Conservation (phyloP, 2,329 filamentous ascomycete genomes). For the Dactylellina drechsleri region DNA sequence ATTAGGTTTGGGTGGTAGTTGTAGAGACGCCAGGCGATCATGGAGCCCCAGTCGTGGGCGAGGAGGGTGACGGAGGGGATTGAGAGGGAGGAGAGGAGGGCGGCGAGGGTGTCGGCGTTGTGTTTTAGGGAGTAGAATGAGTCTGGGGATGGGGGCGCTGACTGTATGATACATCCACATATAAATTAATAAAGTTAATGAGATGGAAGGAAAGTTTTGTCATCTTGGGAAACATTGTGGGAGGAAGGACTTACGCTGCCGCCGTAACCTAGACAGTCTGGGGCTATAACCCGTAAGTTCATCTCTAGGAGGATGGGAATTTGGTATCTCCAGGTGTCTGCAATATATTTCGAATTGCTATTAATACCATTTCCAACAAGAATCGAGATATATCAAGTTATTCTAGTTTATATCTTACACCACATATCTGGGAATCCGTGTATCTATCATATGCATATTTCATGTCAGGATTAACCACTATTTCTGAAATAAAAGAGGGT, state of each 20-base stretch:
- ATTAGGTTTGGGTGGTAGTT: slow-evolving; percentile 79
- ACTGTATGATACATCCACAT: slow-evolving; percentile 52
- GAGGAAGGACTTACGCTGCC: slow-evolving; percentile 67
- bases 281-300: slow-evolving; percentile 80
- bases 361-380: slow-evolving; percentile 1
- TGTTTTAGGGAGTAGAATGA: slow-evolving; percentile 76
- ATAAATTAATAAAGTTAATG: slow-evolving; percentile 22
- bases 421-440: slow-evolving; percentile 59
- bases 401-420: slow-evolving; percentile 48
- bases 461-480: not conserved
- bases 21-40: slow-evolving; percentile 77
- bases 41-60: slow-evolving; percentile 90
- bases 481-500: too few relatives aligned
- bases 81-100: slow-evolving; percentile 71
- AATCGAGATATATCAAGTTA: too few relatives aligned
- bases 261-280: slow-evolving; percentile 88
- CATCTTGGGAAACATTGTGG: not conserved
- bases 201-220: not conserved
- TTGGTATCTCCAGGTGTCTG: slow-evolving; percentile 83
- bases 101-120: slow-evolving; percentile 78
- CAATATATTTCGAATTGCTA: not conserved
- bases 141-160: slow-evolving; percentile 68
- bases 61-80: slow-evolving; percentile 77
- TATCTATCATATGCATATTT: slow-evolving; percentile 53
- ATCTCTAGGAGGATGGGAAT: slow-evolving; percentile 78